A percentile compares a stretch with the other conserved stretches of the same genome.
phyloP scores from a whole-genome alignment of 1,139 yeast species.

The Diutina mesorugosa region DNA sequence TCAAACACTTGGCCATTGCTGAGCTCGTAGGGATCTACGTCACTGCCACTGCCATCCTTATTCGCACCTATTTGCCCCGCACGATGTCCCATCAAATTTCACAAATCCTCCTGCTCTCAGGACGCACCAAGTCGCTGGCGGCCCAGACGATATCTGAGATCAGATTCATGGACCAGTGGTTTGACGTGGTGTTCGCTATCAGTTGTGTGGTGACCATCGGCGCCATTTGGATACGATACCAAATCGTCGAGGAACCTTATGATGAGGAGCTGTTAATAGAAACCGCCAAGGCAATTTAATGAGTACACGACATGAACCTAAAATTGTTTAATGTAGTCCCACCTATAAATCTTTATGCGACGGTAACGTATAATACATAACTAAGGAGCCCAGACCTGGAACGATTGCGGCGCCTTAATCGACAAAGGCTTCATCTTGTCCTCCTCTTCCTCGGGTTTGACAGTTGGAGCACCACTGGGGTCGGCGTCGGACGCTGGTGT shows the following conservation, averaged over 20 bases:
- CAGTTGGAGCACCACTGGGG: constrained; percentile 6
- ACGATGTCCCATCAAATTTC: constrained; percentile 42
- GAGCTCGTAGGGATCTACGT: constrained; percentile 71
- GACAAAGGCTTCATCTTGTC: constrained; percentile 50
- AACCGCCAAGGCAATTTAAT: not conserved
- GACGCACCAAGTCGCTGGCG: constrained; percentile 11
- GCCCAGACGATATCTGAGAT: constrained; percentile 24
- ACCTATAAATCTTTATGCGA: not conserved
- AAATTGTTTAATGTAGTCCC: not conserved
- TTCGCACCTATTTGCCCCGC: constrained; percentile 62
- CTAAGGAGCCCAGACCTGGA: constrained; percentile 73
- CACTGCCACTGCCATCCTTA: constrained; percentile 64
- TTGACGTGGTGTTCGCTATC: constrained; percentile 57
- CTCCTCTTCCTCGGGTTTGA: constrained; percentile 11
- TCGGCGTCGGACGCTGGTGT: constrained; percentile 5
- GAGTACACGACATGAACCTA: not conserved
- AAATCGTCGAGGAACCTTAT: not conserved
- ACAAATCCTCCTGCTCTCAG: constrained; percentile 24
- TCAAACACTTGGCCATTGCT: constrained; percentile 41
- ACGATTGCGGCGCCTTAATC: constrained; percentile 69
- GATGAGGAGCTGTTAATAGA: constrained; percentile 1
- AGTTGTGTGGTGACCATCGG: constrained; percentile 35
- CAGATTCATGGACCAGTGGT: constrained; percentile 63
- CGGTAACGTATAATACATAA: not conserved
- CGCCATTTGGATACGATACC: not conserved